Evolutionary conservation across 164 flowering plant genomes (phyloP).

Genomic region (Houttuynia cordata): DNA sequence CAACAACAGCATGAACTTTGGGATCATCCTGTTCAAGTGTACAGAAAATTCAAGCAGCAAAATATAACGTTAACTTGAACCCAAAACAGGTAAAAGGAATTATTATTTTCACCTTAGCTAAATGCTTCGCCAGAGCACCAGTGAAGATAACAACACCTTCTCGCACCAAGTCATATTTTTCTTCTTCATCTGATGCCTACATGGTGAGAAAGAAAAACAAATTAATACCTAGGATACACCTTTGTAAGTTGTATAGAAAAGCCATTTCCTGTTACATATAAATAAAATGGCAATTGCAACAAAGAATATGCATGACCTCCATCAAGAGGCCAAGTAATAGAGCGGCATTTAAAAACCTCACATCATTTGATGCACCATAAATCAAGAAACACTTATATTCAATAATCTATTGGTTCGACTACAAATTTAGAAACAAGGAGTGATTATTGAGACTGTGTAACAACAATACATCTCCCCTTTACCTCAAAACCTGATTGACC

Average conservation of each 20-base stretch:
- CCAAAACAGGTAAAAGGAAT: not conserved
- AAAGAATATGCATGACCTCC: too few relatives aligned
- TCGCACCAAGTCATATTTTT: constrained; percentile 87
- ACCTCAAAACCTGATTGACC: too few relatives aligned
- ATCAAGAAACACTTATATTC: too few relatives aligned
- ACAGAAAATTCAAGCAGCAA: constrained; percentile 2
- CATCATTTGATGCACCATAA: too few relatives aligned
- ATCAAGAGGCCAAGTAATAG: too few relatives aligned
- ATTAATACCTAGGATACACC: not conserved
- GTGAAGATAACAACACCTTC: constrained; percentile 98
- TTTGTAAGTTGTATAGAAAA: too few relatives aligned
- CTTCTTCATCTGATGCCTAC: constrained; percentile 91
- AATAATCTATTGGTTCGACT: too few relatives aligned
- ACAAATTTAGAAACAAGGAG: too few relatives aligned
- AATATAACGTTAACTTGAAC: not conserved
- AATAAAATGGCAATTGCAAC: too few relatives aligned
- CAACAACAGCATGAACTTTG: constrained; percentile 83
- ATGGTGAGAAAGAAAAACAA: constrained; percentile 1
- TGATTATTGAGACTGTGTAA: too few relatives aligned
- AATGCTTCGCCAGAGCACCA: constrained; percentile 92
- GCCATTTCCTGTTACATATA: not conserved
- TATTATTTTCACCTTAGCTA: constrained; percentile 48
- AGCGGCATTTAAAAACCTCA: too few relatives aligned
- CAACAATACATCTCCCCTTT: too few relatives aligned
- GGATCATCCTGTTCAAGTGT: constrained; percentile 68